Evolutionary conservation across 208 protist genomes (phyloP).

Genomic region (Crithidia thermophila): DNA sequence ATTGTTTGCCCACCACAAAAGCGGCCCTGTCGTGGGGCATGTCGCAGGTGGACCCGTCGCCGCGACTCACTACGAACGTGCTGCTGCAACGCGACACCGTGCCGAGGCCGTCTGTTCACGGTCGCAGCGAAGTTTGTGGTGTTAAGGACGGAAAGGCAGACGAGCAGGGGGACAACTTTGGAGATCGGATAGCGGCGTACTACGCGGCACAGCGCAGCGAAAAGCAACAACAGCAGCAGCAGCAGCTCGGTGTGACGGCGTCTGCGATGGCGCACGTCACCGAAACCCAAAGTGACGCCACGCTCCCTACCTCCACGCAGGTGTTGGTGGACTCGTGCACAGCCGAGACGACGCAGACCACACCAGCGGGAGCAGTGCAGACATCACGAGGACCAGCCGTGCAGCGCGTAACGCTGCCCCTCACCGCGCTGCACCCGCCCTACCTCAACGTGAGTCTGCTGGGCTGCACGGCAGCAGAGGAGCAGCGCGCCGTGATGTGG

Average conservation of each 20-base stretch:
- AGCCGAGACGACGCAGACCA: neutral
- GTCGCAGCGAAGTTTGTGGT: too few relatives aligned
- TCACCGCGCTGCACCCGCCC: constrained; percentile 35
- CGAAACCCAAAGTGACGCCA: neutral
- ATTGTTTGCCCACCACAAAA: neutral
- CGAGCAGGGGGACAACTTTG: neutral
- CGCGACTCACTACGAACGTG: constrained; percentile 26
- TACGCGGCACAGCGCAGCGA: constrained; percentile 17
- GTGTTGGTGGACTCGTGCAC: constrained; percentile 29
- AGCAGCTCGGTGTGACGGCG: neutral
- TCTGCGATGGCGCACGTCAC: neutral
- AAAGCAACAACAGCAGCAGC: neutral
- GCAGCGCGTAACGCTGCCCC: constrained; percentile 3
- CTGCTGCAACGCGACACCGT: constrained; percentile 5
- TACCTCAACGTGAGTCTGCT: constrained; percentile 57
- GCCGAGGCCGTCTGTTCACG: neutral
- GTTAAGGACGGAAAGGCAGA: too few relatives aligned
- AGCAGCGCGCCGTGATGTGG: constrained; percentile 27
- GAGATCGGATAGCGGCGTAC: constrained; percentile 8
- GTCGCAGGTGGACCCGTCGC: constrained; percentile 15
- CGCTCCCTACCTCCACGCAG: neutral
- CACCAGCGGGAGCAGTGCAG: neutral
- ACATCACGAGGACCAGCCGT: neutral
- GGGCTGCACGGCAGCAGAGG: constrained; percentile 53
- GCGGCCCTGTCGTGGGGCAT: neutral